Base-by-base conservation (phyloP, 352 stramenopile genomes). In the Phytophthora cactorum region DNA sequence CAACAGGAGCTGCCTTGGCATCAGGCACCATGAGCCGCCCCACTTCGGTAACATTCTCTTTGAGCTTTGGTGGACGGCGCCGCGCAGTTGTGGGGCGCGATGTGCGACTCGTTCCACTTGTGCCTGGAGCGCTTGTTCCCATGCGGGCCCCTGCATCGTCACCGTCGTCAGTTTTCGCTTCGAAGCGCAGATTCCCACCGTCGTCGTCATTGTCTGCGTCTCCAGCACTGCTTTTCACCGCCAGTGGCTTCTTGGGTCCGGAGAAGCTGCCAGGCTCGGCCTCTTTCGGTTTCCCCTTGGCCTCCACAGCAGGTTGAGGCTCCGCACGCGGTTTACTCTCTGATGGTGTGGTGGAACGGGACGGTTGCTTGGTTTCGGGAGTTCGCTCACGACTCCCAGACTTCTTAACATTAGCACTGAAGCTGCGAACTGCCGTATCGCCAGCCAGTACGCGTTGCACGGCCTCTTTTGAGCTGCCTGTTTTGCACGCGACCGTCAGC, bases 31-130 rank as follows among this genome's bases (percentile, higher is more conserved):
- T 70, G 38, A 92, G 68, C 10, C 85, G 77, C 1, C 81, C 78
- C 11, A 91, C 82, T 47, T 94, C 88, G 3, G 83, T 94, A 31
- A 92, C 88, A 54, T 96, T 94, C 57, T 95, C 86, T 70, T 96
- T 95, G 39, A 96, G 84, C 70, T 95, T 95, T 31, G 88, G 90
- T 12, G 90, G 90, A 11, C 89, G 80, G 7, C 88, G 84, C n/a
- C 90, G 82, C 22, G 89, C 91, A 7, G 90, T 98, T 10, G 83
- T 96, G 0, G 90, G 91, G 3, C 90, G 86, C 11, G 81, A 88
- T 27, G 77, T 92, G 5, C 84, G 78, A 38, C 83, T 92, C 15
- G 81, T 93, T 22, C 78, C 83, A 47, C 77, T 88, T 17, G 81
- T 92, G 0, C 84, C 72, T 14, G 81, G 75, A 7, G 77, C 77